Conservation (phyloP, 495 filamentous ascomycete genomes). For the Tirmania nivea region DNA sequence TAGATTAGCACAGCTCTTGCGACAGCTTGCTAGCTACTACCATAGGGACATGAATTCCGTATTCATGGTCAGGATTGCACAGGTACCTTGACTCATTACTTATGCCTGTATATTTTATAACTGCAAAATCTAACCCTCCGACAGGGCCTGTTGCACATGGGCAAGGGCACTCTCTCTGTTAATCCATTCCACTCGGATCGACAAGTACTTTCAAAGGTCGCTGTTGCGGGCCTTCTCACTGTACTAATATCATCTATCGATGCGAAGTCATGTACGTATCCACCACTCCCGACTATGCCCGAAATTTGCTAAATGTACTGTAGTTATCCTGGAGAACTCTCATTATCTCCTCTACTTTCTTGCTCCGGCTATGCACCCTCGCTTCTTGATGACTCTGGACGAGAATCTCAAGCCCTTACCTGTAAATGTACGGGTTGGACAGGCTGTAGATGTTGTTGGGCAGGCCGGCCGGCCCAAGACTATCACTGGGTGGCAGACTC, state of each 20-base stretch:
- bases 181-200: conserved; percentile 98
- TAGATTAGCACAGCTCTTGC: conserved; percentile 75
- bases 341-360: conserved; percentile 97
- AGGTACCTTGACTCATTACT: conserved; percentile 18
- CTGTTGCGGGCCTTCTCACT: conserved; percentile 70
- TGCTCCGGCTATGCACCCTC: conserved; percentile 87
- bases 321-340: conserved; percentile 56
- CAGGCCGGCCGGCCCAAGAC: conserved; percentile 95
- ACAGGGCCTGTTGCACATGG: conserved; percentile 80
- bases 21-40: conserved; percentile 94
- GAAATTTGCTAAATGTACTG: not conserved
- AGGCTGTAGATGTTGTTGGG: conserved; percentile 94
- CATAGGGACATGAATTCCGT: conserved; percentile 84
- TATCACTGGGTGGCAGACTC: conserved; percentile 98
- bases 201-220: conserved; percentile 78
- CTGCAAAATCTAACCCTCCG: no score
- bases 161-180: conserved; percentile 87
- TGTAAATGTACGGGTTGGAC: conserved; percentile 90
- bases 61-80: conserved; percentile 98
- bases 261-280: conserved; percentile 46
- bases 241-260: conserved; percentile 84
- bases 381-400: conserved; percentile 88
- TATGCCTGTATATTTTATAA: no score
- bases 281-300: not conserved
- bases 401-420: conserved; percentile 83